Percentiles rank a stretch among this genome's conserved stretches.
These are phyloP conservation scores for Fraxinus ornus DNA, from an alignment of 305 asterid species.

Conservation along the genomic window DNA sequence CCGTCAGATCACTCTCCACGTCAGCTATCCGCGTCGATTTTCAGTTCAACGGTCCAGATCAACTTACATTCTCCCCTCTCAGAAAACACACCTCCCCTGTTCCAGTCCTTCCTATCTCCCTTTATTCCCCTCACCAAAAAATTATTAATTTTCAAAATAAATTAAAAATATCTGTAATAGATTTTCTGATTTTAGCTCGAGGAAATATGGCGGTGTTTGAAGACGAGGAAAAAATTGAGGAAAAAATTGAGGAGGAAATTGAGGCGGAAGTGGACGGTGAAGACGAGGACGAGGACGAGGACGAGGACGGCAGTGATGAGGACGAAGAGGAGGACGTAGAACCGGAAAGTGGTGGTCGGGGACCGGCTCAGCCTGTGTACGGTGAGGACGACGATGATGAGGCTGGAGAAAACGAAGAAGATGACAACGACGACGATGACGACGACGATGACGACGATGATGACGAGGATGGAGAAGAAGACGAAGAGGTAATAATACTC, in stretches of 20 bases:
- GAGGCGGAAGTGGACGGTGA: slow-evolving; percentile 30
- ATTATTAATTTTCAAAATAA: not conserved
- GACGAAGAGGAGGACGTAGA: slow-evolving; percentile 42
- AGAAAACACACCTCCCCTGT: slow-evolving; percentile 36
- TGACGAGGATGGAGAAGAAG: slow-evolving; percentile 45
- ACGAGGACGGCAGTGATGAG: slow-evolving; percentile 32
- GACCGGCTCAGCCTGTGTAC: slow-evolving; percentile 37
- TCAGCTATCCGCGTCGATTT: slow-evolving; percentile 46
- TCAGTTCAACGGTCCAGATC: slow-evolving; percentile 49
- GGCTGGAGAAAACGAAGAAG: slow-evolving; percentile 42
- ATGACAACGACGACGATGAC: slow-evolving; percentile 38
- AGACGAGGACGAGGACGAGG: slow-evolving; percentile 41
- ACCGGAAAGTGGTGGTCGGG: slow-evolving; percentile 34
- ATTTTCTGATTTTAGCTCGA: slow-evolving; percentile 11
- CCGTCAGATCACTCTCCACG: slow-evolving; percentile 46
- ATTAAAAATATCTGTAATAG: slow-evolving; percentile 5
- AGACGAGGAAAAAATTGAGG: slow-evolving; percentile 45
- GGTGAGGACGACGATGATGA: slow-evolving; percentile 46
- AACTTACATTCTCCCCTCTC: slow-evolving; percentile 18
- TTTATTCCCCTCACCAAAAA: slow-evolving; percentile 15
- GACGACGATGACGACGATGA: slow-evolving; percentile 47
- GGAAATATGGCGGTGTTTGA: slow-evolving; percentile 53
- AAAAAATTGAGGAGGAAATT: slow-evolving; percentile 35
- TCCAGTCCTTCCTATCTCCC: slow-evolving; percentile 28
- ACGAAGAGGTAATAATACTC: slow-evolving; percentile 39